phyloP scores from a whole-genome alignment of 2,329 filamentous ascomycete species.

The Parastagonospora avenae region DNA sequence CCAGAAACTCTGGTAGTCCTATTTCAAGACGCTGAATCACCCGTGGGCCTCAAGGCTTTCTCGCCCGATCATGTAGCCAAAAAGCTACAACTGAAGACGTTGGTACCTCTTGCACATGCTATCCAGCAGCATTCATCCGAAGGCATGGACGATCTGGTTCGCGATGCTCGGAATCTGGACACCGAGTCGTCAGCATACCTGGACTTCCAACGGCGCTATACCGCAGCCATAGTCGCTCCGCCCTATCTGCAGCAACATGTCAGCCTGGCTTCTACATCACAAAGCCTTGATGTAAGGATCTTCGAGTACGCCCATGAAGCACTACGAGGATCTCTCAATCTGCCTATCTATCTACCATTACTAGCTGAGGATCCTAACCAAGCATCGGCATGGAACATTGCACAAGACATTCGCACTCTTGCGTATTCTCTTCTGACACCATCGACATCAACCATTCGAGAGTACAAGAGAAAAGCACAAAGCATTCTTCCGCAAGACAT shows the following conservation, averaged over 20 bases:
- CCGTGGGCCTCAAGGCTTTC: conserved; percentile 44
- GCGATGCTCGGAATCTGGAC: conserved; percentile 28
- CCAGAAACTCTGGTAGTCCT: conserved; percentile 67
- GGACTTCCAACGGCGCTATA: conserved; percentile 40
- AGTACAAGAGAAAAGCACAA: conserved; percentile 48
- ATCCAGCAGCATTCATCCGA: conserved; percentile 41
- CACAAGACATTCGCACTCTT: conserved; percentile 42
- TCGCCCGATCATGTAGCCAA: conserved; percentile 52
- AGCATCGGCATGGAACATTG: conserved; percentile 51
- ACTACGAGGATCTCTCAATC: conserved; percentile 17
- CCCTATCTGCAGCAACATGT: conserved; percentile 4
- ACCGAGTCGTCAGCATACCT: conserved; percentile 24
- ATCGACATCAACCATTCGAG: conserved; percentile 28
- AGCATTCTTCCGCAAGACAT: conserved; percentile 26
- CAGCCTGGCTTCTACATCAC: conserved; percentile 10
- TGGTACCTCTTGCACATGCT: conserved; percentile 50
- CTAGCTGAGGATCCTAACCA: conserved; percentile 57
- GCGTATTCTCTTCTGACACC: conserved; percentile 46
- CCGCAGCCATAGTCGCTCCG: conserved; percentile 6
- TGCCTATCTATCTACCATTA: conserved; percentile 66
- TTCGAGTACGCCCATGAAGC: conserved; percentile 40
- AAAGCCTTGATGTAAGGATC: conserved; percentile 39
- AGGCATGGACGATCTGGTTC: conserved; percentile 33
- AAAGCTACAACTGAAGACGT: conserved; percentile 50
- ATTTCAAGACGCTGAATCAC: conserved; percentile 65